A percentile compares a stretch with the other conserved stretches of the same genome.
phyloP scores from a whole-genome alignment of 257 asterid genomes.

The Nyctanthes arbortristis region DNA sequence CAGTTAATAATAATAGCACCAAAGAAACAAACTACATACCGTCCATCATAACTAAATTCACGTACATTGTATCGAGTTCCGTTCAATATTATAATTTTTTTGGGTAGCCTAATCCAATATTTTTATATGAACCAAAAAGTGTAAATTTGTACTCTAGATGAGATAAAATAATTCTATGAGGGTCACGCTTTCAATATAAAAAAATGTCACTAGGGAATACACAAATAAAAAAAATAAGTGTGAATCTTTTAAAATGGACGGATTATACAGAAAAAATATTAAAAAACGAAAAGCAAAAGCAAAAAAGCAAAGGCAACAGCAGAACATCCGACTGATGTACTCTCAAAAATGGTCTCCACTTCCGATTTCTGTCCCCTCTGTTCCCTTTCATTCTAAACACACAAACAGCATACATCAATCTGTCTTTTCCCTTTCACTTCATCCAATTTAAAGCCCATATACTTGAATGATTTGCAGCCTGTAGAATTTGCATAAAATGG shows the following conservation, averaged over 20 bases:
- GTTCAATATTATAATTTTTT: too few species aligned
- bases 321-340: slow-evolving; percentile 38
- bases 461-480: slow-evolving; percentile 24
- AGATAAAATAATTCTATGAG: background rate
- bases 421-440: slow-evolving; percentile 20
- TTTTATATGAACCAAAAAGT: too few species aligned
- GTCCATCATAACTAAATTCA: too few species aligned
- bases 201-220: background rate
- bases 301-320: slow-evolving; percentile 13
- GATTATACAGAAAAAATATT: background rate
- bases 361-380: slow-evolving; percentile 41
- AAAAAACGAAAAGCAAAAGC: background rate
- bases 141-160: background rate
- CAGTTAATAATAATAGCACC: too few species aligned
- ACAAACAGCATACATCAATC: slow-evolving; percentile 14
- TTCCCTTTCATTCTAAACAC: slow-evolving; percentile 27
- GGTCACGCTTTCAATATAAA: background rate
- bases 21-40: too few species aligned
- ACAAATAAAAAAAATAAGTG: background rate
- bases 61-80: too few species aligned
- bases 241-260: slow-evolving; percentile 6
- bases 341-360: slow-evolving; percentile 56
- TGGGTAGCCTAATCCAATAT: too few species aligned
- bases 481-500: slow-evolving; percentile 12
- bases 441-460: background rate